Evolutionary conservation across 768 basidiomycete species (phyloP).

Genomic region (Cystobasidium tubakii): DNA sequence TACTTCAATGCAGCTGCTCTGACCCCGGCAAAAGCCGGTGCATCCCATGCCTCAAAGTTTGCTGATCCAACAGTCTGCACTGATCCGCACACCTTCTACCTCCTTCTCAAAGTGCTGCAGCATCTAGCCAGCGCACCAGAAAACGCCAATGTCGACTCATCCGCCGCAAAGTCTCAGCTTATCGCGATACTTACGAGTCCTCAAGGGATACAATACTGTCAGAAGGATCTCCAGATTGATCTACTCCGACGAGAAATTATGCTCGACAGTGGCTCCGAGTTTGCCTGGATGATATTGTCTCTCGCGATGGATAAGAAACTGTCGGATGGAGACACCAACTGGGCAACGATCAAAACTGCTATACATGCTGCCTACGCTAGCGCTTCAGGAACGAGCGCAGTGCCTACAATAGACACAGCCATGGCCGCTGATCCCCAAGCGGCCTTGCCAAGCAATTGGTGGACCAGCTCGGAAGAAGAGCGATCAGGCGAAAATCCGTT

Average conservation of each 20-base stretch:
- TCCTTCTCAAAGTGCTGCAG: not conserved
- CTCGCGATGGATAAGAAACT: not conserved
- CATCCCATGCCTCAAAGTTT: not conserved
- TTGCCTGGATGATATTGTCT: not conserved
- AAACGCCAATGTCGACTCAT: not conserved
- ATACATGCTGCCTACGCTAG: slow-evolving; percentile 36
- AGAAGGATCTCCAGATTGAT: slow-evolving; percentile 14
- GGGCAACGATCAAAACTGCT: slow-evolving; percentile 45
- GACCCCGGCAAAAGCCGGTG: not conserved
- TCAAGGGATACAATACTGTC: not conserved
- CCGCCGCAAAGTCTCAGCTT: not conserved
- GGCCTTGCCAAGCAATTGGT: not conserved
- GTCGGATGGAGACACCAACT: slow-evolving; percentile 43
- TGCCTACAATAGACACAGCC: not conserved
- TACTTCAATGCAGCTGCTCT: not conserved
- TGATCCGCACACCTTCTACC: not conserved
- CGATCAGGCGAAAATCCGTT: not conserved
- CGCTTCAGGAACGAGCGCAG: not conserved
- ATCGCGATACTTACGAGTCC: not conserved
- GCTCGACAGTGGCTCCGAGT: not conserved
- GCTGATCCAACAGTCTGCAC: not conserved
- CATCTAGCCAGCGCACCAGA: not conserved
- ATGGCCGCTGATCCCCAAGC: not conserved
- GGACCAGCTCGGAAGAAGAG: not conserved
- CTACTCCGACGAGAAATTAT: slow-evolving; percentile 3